Conservation (phyloP, 371 early-diverging fungal species). For the Mucor saturninus region DNA sequence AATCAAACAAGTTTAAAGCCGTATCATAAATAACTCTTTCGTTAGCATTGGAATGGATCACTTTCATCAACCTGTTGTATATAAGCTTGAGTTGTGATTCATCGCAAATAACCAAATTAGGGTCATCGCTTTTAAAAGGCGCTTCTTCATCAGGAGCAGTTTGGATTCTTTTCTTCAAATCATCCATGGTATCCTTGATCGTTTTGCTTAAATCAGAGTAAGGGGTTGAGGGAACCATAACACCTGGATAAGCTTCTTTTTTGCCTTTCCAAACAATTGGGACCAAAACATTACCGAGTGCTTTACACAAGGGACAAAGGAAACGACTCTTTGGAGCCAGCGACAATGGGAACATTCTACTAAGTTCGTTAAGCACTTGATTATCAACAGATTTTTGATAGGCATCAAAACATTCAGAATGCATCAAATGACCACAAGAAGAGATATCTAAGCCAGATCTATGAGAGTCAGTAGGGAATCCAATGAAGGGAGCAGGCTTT, state of each 20-base stretch:
- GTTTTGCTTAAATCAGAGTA: conserved; percentile 28
- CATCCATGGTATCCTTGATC: conserved; percentile 14
- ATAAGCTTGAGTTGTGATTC: conserved; percentile 29
- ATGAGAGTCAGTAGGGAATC: conserved; percentile 63
- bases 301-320: conserved; percentile 95
- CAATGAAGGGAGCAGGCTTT: conserved; percentile 24
- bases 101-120: conserved; percentile 27
- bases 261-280: conserved; percentile 74
- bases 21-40: not conserved
- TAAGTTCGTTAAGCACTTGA: conserved; percentile 21
- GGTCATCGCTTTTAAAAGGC: conserved; percentile 26
- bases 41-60: conserved; percentile 15
- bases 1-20: conserved; percentile 17
- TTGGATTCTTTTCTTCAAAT: conserved; percentile 11
- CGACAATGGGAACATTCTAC: conserved; percentile 36
- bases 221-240: conserved; percentile 35
- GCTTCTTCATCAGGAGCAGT: conserved; percentile 27
- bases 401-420: conserved; percentile 84
- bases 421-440: conserved; percentile 97
- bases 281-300: conserved; percentile 84
- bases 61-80: conserved; percentile 34
- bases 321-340: conserved; percentile 64
- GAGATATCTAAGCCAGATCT: conserved; percentile 70
- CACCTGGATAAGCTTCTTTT: conserved; percentile 64
- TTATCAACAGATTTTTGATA: conserved; percentile 77